phyloP scores from a whole-genome alignment of 345 rosid genomes.

The Kernera saxatilis region DNA sequence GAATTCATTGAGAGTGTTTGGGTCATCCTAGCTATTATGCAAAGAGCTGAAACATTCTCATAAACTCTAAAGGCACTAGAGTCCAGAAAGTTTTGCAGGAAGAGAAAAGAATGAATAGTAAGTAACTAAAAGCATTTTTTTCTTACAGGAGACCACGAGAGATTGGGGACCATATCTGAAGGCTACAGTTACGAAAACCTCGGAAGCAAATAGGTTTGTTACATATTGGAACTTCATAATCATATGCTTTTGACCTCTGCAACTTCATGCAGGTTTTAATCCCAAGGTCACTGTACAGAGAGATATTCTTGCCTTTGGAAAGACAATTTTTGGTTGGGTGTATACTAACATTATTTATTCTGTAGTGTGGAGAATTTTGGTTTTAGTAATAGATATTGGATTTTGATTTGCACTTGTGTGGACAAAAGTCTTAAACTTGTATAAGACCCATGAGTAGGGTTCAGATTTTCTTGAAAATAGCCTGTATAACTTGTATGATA shows the following conservation, averaged over 20 bases:
- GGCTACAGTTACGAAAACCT: conserved; percentile 63
- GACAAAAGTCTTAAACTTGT: not conserved
- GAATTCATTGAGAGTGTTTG: not conserved
- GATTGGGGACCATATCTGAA: conserved; percentile 69
- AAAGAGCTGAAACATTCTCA: not conserved
- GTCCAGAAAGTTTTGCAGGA: not conserved
- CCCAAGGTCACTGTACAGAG: conserved; percentile 3
- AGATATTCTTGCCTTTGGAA: not conserved
- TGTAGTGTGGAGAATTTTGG: conserved; percentile 1
- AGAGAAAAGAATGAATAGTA: not conserved
- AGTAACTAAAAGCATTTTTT: not conserved
- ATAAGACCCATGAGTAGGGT: not conserved
- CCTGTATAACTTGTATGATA: not conserved
- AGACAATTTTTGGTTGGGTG: not conserved
- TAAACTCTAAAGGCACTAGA: not conserved
- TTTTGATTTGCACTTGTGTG: not conserved
- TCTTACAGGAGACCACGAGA: conserved; percentile 52
- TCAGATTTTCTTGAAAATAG: not conserved
- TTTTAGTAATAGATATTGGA: not conserved
- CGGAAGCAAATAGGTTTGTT: conserved; percentile 43
- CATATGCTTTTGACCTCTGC: conserved; percentile 12
- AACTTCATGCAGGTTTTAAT: not conserved
- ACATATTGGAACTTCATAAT: not conserved
- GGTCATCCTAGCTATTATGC: not conserved
- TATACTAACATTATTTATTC: not conserved